Conservation (phyloP, 2,329 filamentous ascomycete species). For the Neopestalotiopsis clavispora region DNA sequence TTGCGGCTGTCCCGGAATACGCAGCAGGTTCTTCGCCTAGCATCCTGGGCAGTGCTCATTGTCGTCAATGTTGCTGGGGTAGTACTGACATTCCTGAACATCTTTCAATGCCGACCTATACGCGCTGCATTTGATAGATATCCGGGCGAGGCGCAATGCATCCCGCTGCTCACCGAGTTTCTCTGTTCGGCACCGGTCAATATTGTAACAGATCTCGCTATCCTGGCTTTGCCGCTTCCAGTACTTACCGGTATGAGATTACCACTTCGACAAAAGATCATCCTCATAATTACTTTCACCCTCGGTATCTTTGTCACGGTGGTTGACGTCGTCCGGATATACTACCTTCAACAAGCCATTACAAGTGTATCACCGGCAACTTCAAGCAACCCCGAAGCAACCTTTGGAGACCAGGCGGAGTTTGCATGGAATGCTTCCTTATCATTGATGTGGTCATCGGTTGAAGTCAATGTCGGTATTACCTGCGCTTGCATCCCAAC, state of each 20-base stretch:
- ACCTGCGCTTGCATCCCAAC: slow-evolving; percentile 92
- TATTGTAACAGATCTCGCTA: slow-evolving; percentile 87
- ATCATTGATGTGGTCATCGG: slow-evolving; percentile 91
- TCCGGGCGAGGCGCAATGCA: slow-evolving; percentile 47
- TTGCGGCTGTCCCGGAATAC: slow-evolving; percentile 79
- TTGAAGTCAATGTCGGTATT: slow-evolving; percentile 90
- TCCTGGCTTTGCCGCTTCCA: slow-evolving; percentile 86
- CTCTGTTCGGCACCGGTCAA: slow-evolving; percentile 86
- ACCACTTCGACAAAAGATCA: slow-evolving; percentile 84
- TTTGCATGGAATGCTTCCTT: slow-evolving; percentile 79
- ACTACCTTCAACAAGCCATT: slow-evolving; percentile 81
- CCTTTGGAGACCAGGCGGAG: slow-evolving; percentile 57
- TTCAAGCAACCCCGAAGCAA: slow-evolving; percentile 43
- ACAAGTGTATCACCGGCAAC: slow-evolving; percentile 43
- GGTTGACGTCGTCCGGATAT: slow-evolving; percentile 88
- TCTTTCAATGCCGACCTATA: slow-evolving; percentile 83
- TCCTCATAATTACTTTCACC: slow-evolving; percentile 83
- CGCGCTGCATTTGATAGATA: slow-evolving; percentile 66
- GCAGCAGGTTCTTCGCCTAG: slow-evolving; percentile 75
- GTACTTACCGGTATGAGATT: slow-evolving; percentile 86
- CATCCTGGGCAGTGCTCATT: slow-evolving; percentile 79
- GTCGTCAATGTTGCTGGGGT: slow-evolving; percentile 80
- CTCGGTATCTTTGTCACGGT: slow-evolving; percentile 87
- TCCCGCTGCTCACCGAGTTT: slow-evolving; percentile 66
- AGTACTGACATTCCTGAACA: slow-evolving; percentile 83